Evolutionary conservation across 108 stramenopile genomes (phyloP).

Genomic region (Stephanodiscus triporus): DNA sequence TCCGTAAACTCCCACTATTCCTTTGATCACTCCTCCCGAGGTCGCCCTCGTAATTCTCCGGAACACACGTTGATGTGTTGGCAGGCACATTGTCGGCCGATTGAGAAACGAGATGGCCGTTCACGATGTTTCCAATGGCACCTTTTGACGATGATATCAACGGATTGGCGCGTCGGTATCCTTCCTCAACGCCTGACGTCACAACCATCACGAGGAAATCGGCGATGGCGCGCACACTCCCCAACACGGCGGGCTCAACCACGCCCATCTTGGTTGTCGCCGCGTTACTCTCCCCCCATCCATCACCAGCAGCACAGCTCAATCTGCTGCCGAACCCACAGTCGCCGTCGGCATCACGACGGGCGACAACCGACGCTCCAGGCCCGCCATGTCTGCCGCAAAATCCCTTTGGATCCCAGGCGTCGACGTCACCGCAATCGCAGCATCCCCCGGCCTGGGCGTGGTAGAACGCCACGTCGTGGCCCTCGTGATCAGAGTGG

Average conservation of each 20-base stretch:
- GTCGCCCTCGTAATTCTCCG: conserved; percentile 20
- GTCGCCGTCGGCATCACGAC: conserved; percentile 1
- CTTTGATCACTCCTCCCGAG: conserved; percentile 27
- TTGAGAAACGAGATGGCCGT: too few relatives aligned
- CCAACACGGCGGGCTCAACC: conserved; percentile 40
- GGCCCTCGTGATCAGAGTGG: conserved; percentile 89
- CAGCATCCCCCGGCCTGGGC: conserved; percentile 97
- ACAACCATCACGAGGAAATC: conserved; percentile 46
- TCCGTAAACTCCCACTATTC: conserved; percentile 4
- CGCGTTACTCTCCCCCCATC: background rate
- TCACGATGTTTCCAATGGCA: background rate
- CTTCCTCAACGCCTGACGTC: conserved; percentile 36
- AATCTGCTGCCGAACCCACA: background rate
- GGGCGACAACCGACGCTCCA: background rate
- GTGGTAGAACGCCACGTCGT: conserved; percentile 96
- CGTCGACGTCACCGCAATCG: conserved; percentile 97
- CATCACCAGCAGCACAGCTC: background rate
- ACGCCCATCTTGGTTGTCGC: conserved; percentile 4
- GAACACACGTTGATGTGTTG: conserved; percentile 20
- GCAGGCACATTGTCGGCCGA: too few relatives aligned
- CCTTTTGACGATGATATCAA: background rate
- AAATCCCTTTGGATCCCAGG: conserved; percentile 92
- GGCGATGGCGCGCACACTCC: conserved; percentile 32
- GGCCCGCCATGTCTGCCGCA: conserved; percentile 54
- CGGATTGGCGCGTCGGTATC: conserved; percentile 42